These are phyloP conservation scores for Penicillium sp. DNA, from an alignment of 2,329 filamentous ascomycete species.

Conservation along the genomic window DNA sequence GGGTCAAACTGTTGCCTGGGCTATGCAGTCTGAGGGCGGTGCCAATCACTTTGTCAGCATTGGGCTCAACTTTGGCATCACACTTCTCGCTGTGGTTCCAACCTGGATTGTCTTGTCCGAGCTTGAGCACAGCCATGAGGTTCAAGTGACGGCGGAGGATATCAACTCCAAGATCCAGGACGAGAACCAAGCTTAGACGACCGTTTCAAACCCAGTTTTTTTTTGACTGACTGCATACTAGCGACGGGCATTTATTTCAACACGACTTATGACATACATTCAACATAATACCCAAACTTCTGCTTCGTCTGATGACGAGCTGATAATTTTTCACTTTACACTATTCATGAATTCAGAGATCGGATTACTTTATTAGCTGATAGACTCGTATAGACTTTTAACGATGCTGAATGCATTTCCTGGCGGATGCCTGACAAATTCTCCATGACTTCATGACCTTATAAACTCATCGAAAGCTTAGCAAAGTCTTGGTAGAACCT, in stretches of 20 bases:
- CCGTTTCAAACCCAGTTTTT: neutral
- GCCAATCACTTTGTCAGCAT: slow-evolving; percentile 33
- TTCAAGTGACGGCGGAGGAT: slow-evolving; percentile 27
- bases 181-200: neutral
- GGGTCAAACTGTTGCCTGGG: slow-evolving; percentile 33
- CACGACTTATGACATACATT: slow-evolving; percentile 8
- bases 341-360: no score
- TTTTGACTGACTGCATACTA: neutral
- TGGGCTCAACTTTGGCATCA: slow-evolving; percentile 32
- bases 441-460: neutral
- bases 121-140: slow-evolving; percentile 31
- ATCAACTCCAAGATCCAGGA: neutral
- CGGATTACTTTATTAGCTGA: no score
- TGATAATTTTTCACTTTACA: neutral
- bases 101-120: slow-evolving; percentile 31
- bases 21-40: slow-evolving; percentile 29
- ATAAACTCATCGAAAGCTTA: no score
- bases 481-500: neutral
- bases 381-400: no score
- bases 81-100: slow-evolving; percentile 25
- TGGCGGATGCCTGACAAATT: no score
- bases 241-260: slow-evolving; percentile 3
- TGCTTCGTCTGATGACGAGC: neutral
- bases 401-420: no score
- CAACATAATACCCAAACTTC: slow-evolving; percentile 5